These are phyloP conservation scores for Septoria linicola DNA, from an alignment of 2,329 filamentous ascomycete species.

Conservation along the genomic window DNA sequence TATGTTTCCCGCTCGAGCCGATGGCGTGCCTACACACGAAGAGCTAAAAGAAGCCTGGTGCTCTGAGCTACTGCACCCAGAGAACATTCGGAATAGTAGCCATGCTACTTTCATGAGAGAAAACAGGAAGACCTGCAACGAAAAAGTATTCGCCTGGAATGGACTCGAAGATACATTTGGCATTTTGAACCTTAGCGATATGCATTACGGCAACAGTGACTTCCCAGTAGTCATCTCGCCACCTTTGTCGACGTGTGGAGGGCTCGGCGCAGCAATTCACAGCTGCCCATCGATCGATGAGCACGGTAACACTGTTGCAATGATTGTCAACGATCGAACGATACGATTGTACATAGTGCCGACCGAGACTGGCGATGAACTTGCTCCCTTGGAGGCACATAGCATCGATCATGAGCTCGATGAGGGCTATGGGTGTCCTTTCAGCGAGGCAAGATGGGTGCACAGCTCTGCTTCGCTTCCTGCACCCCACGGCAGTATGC, in stretches of 20 bases:
- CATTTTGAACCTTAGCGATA: constrained; percentile 36
- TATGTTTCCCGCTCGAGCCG: constrained; percentile 35
- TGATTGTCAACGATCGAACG: constrained; percentile 42
- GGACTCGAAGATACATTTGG: constrained; percentile 40
- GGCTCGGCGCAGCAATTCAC: constrained; percentile 40
- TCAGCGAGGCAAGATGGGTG: constrained; percentile 39
- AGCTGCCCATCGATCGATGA: constrained; percentile 39
- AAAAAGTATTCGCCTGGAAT: constrained; percentile 41
- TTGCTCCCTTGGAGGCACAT: constrained; percentile 37
- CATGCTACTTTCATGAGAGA: constrained; percentile 41
- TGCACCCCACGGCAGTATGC: constrained; percentile 28
- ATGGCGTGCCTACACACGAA: constrained; percentile 35
- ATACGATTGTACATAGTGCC: constrained; percentile 40
- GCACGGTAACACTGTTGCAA: constrained; percentile 39
- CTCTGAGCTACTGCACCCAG: constrained; percentile 39
- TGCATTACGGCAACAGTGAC: constrained; percentile 39
- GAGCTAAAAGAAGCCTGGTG: constrained; percentile 43
- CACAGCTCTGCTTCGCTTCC: constrained; percentile 35
- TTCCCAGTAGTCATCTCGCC: constrained; percentile 42
- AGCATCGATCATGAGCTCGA: constrained; percentile 42
- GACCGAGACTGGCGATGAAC: constrained; percentile 31
- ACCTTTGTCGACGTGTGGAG: constrained; percentile 40
- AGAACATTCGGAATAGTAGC: constrained; percentile 41
- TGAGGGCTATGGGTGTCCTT: constrained; percentile 41
- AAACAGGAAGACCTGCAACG: constrained; percentile 32